A percentile compares a stretch with the other conserved stretches of the same genome.
Conservation (phyloP, 2,329 filamentous ascomycete species). For the Paecilomyces niveus region DNA sequence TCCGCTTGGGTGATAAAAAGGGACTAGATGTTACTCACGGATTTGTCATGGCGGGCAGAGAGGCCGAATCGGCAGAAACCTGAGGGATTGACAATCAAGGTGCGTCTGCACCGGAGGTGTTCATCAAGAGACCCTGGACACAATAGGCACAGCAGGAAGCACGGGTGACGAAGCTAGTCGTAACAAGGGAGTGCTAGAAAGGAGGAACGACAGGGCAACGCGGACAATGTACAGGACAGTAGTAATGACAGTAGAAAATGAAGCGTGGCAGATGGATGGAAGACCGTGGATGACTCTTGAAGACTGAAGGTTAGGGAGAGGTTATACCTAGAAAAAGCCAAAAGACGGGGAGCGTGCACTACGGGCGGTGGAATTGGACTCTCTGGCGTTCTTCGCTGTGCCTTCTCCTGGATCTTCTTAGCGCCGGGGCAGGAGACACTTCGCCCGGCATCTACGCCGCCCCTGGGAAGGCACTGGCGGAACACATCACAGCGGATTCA, state of each 20-base stretch:
- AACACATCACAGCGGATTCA: conserved; percentile 2
- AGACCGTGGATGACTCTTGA: neutral
- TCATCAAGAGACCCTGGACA: neutral
- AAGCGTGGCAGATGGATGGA: neutral
- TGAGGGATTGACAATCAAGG: neutral
- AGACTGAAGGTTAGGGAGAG: neutral
- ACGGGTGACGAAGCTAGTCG: neutral
- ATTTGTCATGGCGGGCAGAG: conserved; percentile 3
- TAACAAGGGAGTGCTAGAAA: neutral
- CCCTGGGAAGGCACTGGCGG: conserved; percentile 15
- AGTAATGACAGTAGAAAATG: neutral
- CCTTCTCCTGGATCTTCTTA: conserved; percentile 2
- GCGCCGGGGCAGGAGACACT: conserved; percentile 7
- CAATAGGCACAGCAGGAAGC: neutral
- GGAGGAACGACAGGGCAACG: neutral
- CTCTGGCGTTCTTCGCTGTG: neutral
- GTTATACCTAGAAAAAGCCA: neutral
- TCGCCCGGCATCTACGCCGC: conserved; percentile 9
- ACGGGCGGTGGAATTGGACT: neutral
- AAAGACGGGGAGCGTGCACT: neutral
- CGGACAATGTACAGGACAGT: neutral
- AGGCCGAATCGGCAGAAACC: neutral
- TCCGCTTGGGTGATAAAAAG: neutral
- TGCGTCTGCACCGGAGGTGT: neutral
- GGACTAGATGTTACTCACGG: conserved; percentile 1